Conservation (phyloP, 805 yeast genomes). For the Ogataea paraovalis region DNA sequence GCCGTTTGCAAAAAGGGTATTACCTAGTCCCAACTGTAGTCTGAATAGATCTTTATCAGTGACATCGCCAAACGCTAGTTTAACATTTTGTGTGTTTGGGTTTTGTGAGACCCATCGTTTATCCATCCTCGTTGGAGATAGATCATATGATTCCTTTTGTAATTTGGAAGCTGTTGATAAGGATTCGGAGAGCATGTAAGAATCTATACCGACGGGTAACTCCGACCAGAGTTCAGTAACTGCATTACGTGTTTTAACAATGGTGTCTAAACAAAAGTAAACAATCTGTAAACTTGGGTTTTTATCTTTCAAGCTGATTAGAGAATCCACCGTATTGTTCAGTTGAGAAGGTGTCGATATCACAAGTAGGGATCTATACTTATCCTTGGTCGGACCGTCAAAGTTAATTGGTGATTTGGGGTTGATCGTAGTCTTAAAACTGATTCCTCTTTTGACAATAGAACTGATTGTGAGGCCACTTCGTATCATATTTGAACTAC, state of each 20-base stretch:
- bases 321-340: conserved; percentile 11
- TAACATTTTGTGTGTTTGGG: conserved; percentile 1
- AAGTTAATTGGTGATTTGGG: conserved; percentile 9
- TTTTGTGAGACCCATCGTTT: conserved; percentile 8
- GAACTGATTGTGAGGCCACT: not conserved
- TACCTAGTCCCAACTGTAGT: conserved; percentile 16
- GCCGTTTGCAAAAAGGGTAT: conserved; percentile 26
- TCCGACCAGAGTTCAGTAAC: conserved; percentile 27
- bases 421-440: conserved; percentile 17
- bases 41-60: not conserved
- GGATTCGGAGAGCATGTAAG: not conserved
- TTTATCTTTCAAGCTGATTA: conserved; percentile 9
- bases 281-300: conserved; percentile 16
- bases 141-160: conserved; percentile 1
- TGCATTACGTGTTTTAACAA: conserved; percentile 22
- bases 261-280: conserved; percentile 27
- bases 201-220: not conserved
- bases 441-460: not conserved
- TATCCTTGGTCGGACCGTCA: not conserved
- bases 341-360: conserved; percentile 29
- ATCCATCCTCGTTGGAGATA: conserved; percentile 11
- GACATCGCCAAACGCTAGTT: not conserved
- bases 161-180: not conserved
- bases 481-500: not conserved
- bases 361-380: conserved; percentile 20